These are phyloP conservation scores for Aethionema arabicum DNA, from an alignment of 345 rosid genomes.

Conservation along the genomic window DNA sequence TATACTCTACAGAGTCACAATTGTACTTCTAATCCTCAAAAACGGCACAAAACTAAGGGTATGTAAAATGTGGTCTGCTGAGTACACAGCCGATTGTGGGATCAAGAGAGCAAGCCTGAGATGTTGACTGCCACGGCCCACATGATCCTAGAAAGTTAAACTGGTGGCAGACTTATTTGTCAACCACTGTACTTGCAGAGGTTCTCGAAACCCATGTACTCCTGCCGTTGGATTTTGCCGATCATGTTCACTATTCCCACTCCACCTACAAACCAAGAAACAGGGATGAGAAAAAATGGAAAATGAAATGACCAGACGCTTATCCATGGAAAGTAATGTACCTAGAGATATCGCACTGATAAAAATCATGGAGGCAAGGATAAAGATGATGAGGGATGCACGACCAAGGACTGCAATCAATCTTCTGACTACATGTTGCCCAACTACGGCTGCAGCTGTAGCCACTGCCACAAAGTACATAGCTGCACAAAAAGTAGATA, in stretches of 20 bases:
- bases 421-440: constrained; percentile 59
- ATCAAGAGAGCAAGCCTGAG: constrained; percentile 7
- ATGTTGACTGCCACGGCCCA: neutral
- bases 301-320: too few species aligned
- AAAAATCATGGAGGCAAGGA: constrained; percentile 56
- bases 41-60: neutral
- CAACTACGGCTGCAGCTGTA: constrained; percentile 53
- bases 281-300: neutral
- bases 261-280: constrained; percentile 42
- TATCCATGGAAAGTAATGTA: constrained; percentile 23
- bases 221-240: constrained; percentile 43
- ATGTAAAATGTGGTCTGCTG: neutral
- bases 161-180: constrained; percentile 1
- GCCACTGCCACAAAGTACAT: constrained; percentile 56
- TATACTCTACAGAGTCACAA: neutral
- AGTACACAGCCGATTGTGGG: constrained; percentile 2
- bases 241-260: constrained; percentile 57
- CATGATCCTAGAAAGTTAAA: constrained; percentile 1
- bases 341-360: constrained; percentile 64
- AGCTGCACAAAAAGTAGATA: constrained; percentile 36
- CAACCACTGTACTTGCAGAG: constrained; percentile 51
- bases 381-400: constrained; percentile 72
- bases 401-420: constrained; percentile 51
- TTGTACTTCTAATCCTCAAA: constrained; percentile 1
- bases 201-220: constrained; percentile 69